Conservation (phyloP, 2,329 filamentous ascomycete genomes). For the Ceratocystis destructans region DNA sequence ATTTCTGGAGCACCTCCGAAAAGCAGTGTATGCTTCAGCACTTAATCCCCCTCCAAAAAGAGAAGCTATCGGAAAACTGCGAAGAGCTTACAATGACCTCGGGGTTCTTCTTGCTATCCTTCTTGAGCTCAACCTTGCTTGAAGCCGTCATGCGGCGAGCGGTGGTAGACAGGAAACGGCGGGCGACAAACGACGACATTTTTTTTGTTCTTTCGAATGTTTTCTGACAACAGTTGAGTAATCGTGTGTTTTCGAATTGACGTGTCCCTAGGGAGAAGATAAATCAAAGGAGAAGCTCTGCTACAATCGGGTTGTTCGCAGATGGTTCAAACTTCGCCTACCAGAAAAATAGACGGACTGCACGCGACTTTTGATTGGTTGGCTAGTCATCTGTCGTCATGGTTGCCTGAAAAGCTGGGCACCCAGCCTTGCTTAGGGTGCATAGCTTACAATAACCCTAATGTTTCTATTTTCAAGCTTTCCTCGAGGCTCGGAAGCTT, state of each 20-base stretch:
- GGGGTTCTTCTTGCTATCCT: slow-evolving; percentile 43
- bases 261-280: neutral
- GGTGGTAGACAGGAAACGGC: slow-evolving; percentile 42
- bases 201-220: slow-evolving; percentile 19
- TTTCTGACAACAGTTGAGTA: neutral
- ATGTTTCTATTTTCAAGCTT: too few species aligned
- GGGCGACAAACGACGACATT: slow-evolving; percentile 43
- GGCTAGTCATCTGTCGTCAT: slow-evolving; percentile 1
- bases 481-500: too few species aligned
- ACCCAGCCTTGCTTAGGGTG: neutral
- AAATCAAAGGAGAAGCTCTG: neutral
- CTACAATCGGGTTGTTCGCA: neutral
- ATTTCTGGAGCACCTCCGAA: neutral
- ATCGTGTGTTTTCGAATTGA: too few species aligned
- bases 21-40: neutral
- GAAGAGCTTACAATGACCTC: slow-evolving; percentile 27
- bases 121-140: slow-evolving; percentile 37
- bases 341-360: slow-evolving; percentile 7
- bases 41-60: too few species aligned
- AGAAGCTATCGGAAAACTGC: neutral
- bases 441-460: neutral
- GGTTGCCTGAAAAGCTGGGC: slow-evolving; percentile 15
- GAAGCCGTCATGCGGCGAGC: slow-evolving; percentile 36
- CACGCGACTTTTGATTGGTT: slow-evolving; percentile 12
- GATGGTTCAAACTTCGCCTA: neutral